Conservation (phyloP, 202 grass and related monocot species). For the Panicum virgatum region DNA sequence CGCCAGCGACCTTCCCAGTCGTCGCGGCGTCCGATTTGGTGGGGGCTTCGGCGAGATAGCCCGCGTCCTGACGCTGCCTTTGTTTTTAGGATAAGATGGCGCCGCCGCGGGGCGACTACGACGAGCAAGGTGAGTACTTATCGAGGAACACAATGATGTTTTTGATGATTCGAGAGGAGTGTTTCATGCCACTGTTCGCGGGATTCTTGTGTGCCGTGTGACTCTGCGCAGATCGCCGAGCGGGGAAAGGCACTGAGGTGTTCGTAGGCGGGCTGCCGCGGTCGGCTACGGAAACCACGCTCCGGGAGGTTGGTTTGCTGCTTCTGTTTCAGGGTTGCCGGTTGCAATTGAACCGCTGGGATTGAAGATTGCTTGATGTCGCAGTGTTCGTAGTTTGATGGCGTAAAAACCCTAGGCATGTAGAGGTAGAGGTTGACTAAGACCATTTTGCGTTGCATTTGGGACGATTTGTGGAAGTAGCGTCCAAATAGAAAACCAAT, state of each 20-base stretch:
- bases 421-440: background rate
- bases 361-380: background rate
- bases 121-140: constrained; percentile 41
- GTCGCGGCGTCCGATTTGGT: constrained; percentile 17
- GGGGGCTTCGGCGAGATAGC: background rate
- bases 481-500: background rate
- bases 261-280: constrained; percentile 74
- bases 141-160: background rate
- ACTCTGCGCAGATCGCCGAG: constrained; percentile 43
- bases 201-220: constrained; percentile 2
- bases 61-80: background rate
- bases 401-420: background rate
- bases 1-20: background rate
- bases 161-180: background rate
- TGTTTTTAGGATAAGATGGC: constrained; percentile 40
- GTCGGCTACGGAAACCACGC: constrained; percentile 58
- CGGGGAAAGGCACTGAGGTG: constrained; percentile 58
- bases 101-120: constrained; percentile 28
- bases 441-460: background rate
- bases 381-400: background rate
- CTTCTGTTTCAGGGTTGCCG: background rate
- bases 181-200: background rate
- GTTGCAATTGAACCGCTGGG: background rate
- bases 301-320: constrained; percentile 55
- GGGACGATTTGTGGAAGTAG: background rate